Percentiles rank a stretch among this genome's conserved stretches.
These are phyloP conservation scores for Hexamita inflata DNA, from an alignment of 208 protist genomes.

Conservation along the genomic window DNA sequence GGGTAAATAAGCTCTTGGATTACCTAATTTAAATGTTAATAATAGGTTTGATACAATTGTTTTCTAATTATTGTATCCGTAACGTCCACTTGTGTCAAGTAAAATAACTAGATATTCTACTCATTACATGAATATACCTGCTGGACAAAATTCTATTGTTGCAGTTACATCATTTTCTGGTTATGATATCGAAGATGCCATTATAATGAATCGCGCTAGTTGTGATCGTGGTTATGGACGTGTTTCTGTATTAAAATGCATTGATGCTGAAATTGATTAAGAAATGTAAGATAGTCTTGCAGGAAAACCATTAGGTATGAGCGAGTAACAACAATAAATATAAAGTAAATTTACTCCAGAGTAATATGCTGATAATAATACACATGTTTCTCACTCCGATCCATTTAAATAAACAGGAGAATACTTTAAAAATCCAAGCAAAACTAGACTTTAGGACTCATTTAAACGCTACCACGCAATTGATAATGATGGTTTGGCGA, in stretches of 20 bases:
- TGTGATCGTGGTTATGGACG: conserved; percentile 76
- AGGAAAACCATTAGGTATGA: background rate
- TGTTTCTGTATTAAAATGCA: conserved; percentile 12
- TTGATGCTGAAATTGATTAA: background rate
- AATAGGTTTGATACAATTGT: conserved; percentile 90
- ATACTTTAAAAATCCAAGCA: background rate
- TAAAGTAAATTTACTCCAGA: background rate
- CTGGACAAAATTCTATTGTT: conserved; percentile 96
- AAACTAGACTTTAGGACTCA: background rate
- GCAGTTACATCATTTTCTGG: conserved; percentile 97
- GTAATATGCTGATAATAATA: background rate
- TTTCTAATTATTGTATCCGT: conserved; percentile 89
- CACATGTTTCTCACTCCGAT: background rate
- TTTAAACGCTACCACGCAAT: conserved; percentile 26
- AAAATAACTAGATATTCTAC: background rate
- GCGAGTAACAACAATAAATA: background rate
- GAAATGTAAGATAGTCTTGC: background rate
- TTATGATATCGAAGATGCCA: conserved; percentile 99
- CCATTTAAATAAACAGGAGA: background rate
- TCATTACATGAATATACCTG: conserved; percentile 68
- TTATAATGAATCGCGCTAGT: conserved; percentile 87
- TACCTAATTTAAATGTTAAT: conserved; percentile 65
- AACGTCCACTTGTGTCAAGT: conserved; percentile 52
- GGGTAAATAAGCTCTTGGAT: conserved; percentile 95
- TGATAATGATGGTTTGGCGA: conserved; percentile 28